Evolutionary conservation across 805 yeast species (phyloP), one percentile per base, ranked within the genome.

Genomic region (Candida caryicola): DNA sequence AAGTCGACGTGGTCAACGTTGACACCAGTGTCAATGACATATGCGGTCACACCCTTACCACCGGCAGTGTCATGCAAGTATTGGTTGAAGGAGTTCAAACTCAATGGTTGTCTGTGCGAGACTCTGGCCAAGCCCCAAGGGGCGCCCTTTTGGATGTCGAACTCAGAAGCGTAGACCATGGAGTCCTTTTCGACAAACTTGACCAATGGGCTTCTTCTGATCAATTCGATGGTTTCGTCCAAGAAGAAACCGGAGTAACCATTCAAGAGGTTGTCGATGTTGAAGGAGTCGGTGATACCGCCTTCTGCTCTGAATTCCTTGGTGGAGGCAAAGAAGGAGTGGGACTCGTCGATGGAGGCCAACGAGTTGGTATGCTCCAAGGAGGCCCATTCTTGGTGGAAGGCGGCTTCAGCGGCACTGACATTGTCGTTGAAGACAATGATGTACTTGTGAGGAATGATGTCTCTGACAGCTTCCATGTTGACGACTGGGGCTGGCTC

Each of bases 71-170:
- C 87, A 59, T 76, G 85, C 41, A 82, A 55, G 62, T 87, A 87
- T 60, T 82, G 82, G 56, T 54, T 55, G 46, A 44, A 46, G 37
- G 82, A 74, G 42, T 82, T 82, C 45, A 84, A 71, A 46, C 79
- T 77, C 55, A 83, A 71, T 13, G 81, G 73, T 41, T 80, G 77
- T 64, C 90, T 77, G 67, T 88, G 95, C 17, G 95, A 85, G 44
- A 89, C 79, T 72, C 96, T 79, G 17, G 95, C 85, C 46, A 89
- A 75, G 53, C 96, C 96, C 96, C 96, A 89, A 33, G 96, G 95
- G 19, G 95, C 90, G 45, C 89, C 89, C 47, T 76, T 75, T 68
- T 88, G 93, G 43, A 77, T 74, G 44, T 79, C 76, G 36, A 80
- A 73, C 50, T 79, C 82, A 36, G 66, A 69, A 19, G 88, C 78